Conservation (phyloP, 1,139 yeast genomes). For the Saccharomyces hybrid region DNA sequence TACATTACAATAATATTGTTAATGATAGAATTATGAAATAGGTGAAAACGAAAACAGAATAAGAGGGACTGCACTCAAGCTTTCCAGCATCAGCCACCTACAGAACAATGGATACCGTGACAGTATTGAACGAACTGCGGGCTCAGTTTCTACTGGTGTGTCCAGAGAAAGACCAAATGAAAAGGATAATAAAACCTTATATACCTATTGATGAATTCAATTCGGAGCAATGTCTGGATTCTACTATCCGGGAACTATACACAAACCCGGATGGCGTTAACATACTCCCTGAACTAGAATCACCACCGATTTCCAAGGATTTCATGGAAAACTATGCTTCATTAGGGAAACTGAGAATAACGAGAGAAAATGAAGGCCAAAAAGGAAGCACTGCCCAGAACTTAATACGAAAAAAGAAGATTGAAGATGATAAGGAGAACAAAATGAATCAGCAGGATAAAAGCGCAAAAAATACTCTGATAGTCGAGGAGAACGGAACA, state of each 20-base stretch:
- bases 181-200: slow-evolving; percentile 28
- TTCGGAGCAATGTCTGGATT: slow-evolving; percentile 6
- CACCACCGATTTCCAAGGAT: slow-evolving; percentile 29
- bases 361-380: slow-evolving; percentile 8
- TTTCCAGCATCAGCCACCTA: neutral
- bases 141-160: slow-evolving; percentile 28
- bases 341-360: slow-evolving; percentile 7
- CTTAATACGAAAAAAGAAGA: slow-evolving; percentile 1
- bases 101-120: slow-evolving; percentile 24
- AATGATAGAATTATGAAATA: neutral
- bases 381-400: neutral
- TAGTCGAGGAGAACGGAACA: neutral
- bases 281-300: slow-evolving; percentile 22
- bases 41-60: neutral
- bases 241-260: slow-evolving; percentile 17
- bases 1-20: neutral
- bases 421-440: neutral
- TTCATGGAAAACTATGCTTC: slow-evolving; percentile 19
- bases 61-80: neutral
- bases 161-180: slow-evolving; percentile 28
- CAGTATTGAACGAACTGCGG: slow-evolving; percentile 27
- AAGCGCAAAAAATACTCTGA: neutral
- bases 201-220: slow-evolving; percentile 4
- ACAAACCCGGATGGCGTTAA: slow-evolving; percentile 19
- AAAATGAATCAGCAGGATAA: neutral